These are phyloP conservation scores for Aspergillus unguis DNA, from an alignment of 2,329 filamentous ascomycete genomes.

Conservation along the genomic window DNA sequence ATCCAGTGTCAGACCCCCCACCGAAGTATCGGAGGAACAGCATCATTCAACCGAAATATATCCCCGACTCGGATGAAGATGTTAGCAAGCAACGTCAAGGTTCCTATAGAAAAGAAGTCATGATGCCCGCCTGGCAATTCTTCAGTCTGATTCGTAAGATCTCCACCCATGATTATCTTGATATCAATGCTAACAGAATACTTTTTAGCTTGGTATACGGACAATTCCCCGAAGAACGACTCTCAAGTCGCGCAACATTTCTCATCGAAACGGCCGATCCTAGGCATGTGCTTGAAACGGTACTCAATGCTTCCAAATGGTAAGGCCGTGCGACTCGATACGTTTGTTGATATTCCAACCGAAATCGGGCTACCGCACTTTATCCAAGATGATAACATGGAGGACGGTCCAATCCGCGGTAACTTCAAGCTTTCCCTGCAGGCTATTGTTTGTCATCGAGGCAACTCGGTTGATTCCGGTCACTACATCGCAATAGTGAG, in stretches of 20 bases:
- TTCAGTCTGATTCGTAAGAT: constrained; percentile 82
- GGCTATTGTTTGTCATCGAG: constrained; percentile 88
- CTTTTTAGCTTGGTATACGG: constrained; percentile 75
- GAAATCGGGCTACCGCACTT: constrained; percentile 83
- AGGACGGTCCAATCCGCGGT: constrained; percentile 67
- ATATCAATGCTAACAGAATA: constrained; percentile 29
- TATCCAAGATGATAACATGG: constrained; percentile 72
- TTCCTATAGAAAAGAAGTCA: constrained; percentile 69
- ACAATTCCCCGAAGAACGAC: constrained; percentile 62
- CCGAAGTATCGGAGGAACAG: constrained; percentile 35
- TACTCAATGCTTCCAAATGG: constrained; percentile 74
- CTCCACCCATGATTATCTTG: constrained; percentile 18
- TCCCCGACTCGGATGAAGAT: constrained; percentile 34
- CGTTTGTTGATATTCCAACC: constrained; percentile 86
- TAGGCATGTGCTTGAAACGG: constrained; percentile 89
- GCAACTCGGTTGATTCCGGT: constrained; percentile 78
- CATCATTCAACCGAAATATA: constrained; percentile 44
- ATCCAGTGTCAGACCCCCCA: constrained; percentile 19
- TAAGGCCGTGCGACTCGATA: constrained; percentile 68
- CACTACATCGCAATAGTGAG: constrained; percentile 88
- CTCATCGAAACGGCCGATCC: constrained; percentile 72
- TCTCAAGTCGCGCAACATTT: constrained; percentile 87
- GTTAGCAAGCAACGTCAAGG: constrained; percentile 33
- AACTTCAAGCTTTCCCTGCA: constrained; percentile 92
- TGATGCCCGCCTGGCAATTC: constrained; percentile 97